Percentiles rank a stretch among this genome's conserved stretches.
Evolutionary conservation across 2,329 filamentous ascomycete genomes (phyloP).

Genomic region (Volutella citrinella): DNA sequence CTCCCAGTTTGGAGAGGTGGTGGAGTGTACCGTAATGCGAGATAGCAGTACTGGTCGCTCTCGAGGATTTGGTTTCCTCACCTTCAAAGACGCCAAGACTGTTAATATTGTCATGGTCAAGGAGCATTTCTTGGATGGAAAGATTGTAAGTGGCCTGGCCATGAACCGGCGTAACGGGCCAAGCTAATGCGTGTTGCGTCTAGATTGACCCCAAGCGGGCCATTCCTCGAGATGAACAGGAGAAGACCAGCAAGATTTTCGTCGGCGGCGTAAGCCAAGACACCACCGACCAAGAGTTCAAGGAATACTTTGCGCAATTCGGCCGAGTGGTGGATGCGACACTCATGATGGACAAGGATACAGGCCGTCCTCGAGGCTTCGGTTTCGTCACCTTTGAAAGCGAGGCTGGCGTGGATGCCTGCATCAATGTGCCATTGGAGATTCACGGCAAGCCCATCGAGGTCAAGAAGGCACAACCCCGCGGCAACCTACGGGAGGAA

Average conservation of each 20-base stretch:
- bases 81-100: constrained; percentile 95
- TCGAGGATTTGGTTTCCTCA: constrained; percentile 94
- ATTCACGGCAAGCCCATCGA: constrained; percentile 97
- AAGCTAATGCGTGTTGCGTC: too few species aligned
- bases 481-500: constrained; percentile 90
- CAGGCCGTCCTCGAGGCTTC: constrained; percentile 91
- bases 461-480: constrained; percentile 95
- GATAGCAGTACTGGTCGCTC: constrained; percentile 92
- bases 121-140: constrained; percentile 95
- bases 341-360: constrained; percentile 99
- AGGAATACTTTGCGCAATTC: constrained; percentile 94
- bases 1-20: constrained; percentile 93
- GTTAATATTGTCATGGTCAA: constrained; percentile 99
- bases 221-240: constrained; percentile 95
- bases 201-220: constrained; percentile 98
- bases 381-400: constrained; percentile 98
- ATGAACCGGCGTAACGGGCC: too few species aligned
- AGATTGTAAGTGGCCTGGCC: constrained; percentile 98
- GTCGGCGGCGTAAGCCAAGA: constrained; percentile 97
- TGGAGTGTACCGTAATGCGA: constrained; percentile 99
- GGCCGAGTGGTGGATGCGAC: constrained; percentile 95
- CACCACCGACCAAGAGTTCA: constrained; percentile 93
- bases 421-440: constrained; percentile 78
- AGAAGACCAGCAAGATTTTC: constrained; percentile 98
- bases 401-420: constrained; percentile 90